Percentiles rank a stretch among this genome's conserved stretches.
Evolutionary conservation across 2,329 filamentous ascomycete species (phyloP).

Genomic region (Delphinella strobiligena): DNA sequence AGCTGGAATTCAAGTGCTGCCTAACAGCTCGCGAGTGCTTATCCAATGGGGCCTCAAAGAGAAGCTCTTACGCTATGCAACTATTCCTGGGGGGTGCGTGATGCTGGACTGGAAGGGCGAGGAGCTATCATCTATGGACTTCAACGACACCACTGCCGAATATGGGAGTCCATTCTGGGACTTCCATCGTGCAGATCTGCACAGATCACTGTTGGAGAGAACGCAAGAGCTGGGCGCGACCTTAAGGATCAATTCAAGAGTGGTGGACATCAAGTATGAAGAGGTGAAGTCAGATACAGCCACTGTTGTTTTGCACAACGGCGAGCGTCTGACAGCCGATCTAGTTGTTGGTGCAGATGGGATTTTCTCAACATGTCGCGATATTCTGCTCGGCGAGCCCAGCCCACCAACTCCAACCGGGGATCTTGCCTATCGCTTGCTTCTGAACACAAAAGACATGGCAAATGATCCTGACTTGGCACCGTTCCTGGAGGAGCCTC

Average conservation of each 20-base stretch:
- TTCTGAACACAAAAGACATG: conserved; percentile 35
- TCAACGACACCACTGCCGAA: conserved; percentile 20
- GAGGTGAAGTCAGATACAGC: conserved; percentile 12
- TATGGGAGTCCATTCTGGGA: conserved; percentile 39
- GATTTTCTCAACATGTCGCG: conserved; percentile 33
- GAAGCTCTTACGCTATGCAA: conserved; percentile 27
- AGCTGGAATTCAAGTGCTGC: conserved; percentile 40
- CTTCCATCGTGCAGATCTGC: conserved; percentile 43
- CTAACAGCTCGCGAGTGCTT: conserved; percentile 36
- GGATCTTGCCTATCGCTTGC: conserved; percentile 38
- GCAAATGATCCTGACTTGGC: conserved; percentile 34
- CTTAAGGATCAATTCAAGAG: conserved; percentile 33
- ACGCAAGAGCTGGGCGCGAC: conserved; percentile 37
- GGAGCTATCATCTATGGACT: conserved; percentile 36
- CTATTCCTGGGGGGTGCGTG: conserved; percentile 32
- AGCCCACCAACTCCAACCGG: conserved; percentile 39
- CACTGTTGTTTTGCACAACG: conserved; percentile 29
- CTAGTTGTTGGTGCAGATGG: conserved; percentile 38
- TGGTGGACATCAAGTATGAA: conserved; percentile 28
- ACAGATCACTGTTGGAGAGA: conserved; percentile 34
- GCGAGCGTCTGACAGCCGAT: conserved; percentile 26
- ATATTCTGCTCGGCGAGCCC: conserved; percentile 31
- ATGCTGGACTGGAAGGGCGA: conserved; percentile 44
- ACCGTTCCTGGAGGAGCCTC: conserved; percentile 33
- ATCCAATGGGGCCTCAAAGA: conserved; percentile 38